Conservation (phyloP, 2,329 filamentous ascomycete species). For the Dothidotthia symphoricarpi region DNA sequence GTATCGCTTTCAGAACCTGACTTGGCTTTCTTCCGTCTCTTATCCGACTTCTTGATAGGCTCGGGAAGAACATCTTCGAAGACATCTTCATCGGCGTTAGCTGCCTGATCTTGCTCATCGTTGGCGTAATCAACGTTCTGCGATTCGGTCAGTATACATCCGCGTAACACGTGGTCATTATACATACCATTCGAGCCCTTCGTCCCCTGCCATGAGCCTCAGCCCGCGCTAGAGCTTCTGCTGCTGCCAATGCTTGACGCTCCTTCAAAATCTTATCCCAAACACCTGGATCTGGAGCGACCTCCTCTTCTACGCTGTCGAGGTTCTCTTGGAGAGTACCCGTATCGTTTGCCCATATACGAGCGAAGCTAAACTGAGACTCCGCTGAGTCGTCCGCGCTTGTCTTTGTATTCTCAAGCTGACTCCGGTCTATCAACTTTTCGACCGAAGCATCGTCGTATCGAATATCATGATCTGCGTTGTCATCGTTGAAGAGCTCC, state of each 20-base stretch:
- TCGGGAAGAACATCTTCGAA: slow-evolving; percentile 19
- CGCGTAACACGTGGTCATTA: neutral
- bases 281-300: slow-evolving; percentile 63
- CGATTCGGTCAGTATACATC: slow-evolving; percentile 6
- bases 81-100: slow-evolving; percentile 14
- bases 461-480: slow-evolving; percentile 67
- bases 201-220: slow-evolving; percentile 84
- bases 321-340: slow-evolving; percentile 64
- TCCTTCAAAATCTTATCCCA: slow-evolving; percentile 91
- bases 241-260: slow-evolving; percentile 74
- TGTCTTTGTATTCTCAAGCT: slow-evolving; percentile 69
- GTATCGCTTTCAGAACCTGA: slow-evolving; percentile 48
- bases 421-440: slow-evolving; percentile 81
- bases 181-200: slow-evolving; percentile 61
- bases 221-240: slow-evolving; percentile 63
- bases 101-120: slow-evolving; percentile 23
- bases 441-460: slow-evolving; percentile 86
- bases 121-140: slow-evolving; percentile 51
- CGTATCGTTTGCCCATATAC: slow-evolving; percentile 86
- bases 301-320: slow-evolving; percentile 54
- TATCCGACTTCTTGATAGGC: slow-evolving; percentile 33
- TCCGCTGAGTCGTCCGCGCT: slow-evolving; percentile 67
- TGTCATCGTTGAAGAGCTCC: slow-evolving; percentile 77
- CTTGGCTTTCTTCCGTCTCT: slow-evolving; percentile 30
- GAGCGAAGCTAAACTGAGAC: slow-evolving; percentile 82